Evolutionary conservation across 164 flowering plant species (phyloP).

Genomic region (Tetrastigma voinierianum): DNA sequence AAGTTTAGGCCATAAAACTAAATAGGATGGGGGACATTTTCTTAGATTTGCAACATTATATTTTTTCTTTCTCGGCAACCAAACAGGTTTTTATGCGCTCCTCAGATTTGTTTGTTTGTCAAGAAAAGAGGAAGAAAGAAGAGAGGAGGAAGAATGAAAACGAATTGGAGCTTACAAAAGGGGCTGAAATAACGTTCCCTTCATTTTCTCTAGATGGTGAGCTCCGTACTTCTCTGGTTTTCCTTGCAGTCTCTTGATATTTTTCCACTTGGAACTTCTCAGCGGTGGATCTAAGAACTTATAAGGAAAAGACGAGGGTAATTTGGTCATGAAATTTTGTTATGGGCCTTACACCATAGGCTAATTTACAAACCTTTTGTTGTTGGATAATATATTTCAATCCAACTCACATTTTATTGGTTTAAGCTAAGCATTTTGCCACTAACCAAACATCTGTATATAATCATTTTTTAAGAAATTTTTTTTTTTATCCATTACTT

Average conservation of each 20-base stretch:
- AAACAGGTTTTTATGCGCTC: neutral
- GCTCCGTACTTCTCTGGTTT: slow-evolving; percentile 4
- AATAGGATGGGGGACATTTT: neutral
- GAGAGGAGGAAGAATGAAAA: neutral
- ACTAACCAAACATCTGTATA: no score
- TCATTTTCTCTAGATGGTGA: slow-evolving; percentile 15
- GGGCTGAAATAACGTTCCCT: slow-evolving; percentile 20
- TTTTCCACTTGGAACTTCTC: neutral
- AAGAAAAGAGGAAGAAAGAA: neutral
- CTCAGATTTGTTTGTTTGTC: neutral
- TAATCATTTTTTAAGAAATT: no score
- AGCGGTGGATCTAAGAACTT: neutral
- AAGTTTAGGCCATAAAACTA: no score
- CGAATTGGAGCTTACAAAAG: slow-evolving; percentile 22
- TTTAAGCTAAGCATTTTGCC: no score
- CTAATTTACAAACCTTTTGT: no score
- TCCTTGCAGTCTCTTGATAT: neutral
- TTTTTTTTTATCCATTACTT: no score
- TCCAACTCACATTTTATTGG: no score
- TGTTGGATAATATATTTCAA: no score
- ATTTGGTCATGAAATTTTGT: no score
- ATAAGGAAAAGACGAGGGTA: no score
- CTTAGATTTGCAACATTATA: no score
- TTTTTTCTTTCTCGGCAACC: slow-evolving; percentile 11
- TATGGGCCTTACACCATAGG: no score